Percentiles rank a stretch among this genome's conserved stretches.
phyloP scores from a whole-genome alignment of 257 asterid genomes.

The Leptodermis oblonga region DNA sequence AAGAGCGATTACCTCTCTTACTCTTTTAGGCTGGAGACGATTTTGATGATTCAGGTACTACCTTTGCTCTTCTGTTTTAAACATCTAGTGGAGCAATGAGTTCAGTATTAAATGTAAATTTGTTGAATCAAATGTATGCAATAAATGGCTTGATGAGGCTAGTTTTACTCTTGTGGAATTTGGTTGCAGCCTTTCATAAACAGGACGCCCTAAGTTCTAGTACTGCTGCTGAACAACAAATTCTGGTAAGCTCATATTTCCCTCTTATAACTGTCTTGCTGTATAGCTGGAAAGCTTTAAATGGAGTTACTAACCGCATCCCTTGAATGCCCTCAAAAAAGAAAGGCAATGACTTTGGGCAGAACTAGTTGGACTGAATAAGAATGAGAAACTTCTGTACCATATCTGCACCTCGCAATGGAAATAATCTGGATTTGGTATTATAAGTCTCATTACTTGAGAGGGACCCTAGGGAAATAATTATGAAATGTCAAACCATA shows the following conservation, averaged over 20 bases:
- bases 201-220: slow-evolving; percentile 55
- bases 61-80: background rate
- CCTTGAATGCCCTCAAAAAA: background rate
- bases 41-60: slow-evolving; percentile 54
- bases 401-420: background rate
- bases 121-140: background rate
- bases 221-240: slow-evolving; percentile 93
- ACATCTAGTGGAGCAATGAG: background rate
- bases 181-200: slow-evolving; percentile 58
- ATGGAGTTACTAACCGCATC: background rate
- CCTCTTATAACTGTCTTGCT: slow-evolving; percentile 6
- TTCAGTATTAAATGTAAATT: background rate
- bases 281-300: background rate
- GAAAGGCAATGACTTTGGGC: background rate
- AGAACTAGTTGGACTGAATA: slow-evolving; percentile 7
- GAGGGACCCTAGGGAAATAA: background rate
- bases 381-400: background rate
- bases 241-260: slow-evolving; percentile 56
- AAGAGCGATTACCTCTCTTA: slow-evolving; percentile 4
- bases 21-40: slow-evolving; percentile 54
- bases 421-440: background rate
- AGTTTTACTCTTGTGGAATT: slow-evolving; percentile 13
- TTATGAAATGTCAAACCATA: background rate
- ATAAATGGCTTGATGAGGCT: slow-evolving; percentile 6
- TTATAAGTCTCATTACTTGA: background rate